phyloP scores from a whole-genome alignment of 306 rosid genomes.

The Vachellia pachyceras region DNA sequence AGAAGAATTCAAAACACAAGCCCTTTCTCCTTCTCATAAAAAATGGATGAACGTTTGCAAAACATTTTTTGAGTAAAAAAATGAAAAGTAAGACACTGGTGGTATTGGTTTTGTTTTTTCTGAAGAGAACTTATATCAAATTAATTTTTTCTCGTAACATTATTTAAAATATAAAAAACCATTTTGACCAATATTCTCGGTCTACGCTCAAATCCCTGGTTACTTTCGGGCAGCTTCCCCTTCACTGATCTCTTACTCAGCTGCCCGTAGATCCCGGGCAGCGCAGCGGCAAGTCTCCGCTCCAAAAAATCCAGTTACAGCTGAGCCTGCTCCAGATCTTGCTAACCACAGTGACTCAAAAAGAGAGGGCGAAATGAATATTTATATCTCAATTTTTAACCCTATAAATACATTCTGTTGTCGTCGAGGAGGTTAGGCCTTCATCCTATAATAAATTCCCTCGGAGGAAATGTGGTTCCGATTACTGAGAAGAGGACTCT shows the following conservation, averaged over 20 bases:
- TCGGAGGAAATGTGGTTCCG: constrained; percentile 32
- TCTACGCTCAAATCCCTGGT: constrained; percentile 30
- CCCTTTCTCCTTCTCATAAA: too few relatives aligned
- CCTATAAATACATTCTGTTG: constrained; percentile 39
- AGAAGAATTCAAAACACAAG: too few relatives aligned
- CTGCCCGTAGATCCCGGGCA: constrained; percentile 48
- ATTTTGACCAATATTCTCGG: not conserved
- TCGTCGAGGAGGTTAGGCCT: not conserved
- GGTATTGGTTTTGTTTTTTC: too few relatives aligned
- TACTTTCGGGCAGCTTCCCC: constrained; percentile 47
- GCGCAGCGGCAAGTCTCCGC: constrained; percentile 13
- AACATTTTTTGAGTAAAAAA: too few relatives aligned
- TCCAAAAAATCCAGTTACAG: not conserved
- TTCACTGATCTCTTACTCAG: not conserved
- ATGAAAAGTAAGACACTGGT: too few relatives aligned
- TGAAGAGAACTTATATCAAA: too few relatives aligned
- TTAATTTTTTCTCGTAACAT: too few relatives aligned
- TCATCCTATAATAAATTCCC: not conserved
- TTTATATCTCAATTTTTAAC: not conserved
- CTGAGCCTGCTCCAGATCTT: constrained; percentile 29
- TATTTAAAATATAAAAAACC: too few relatives aligned
- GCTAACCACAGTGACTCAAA: not conserved
- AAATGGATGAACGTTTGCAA: too few relatives aligned
- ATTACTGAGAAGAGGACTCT: not conserved
- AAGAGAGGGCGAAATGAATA: not conserved